phyloP scores from a whole-genome alignment of 768 basidiomycete genomes.

The Porpolomopsis calyptriformis region DNA sequence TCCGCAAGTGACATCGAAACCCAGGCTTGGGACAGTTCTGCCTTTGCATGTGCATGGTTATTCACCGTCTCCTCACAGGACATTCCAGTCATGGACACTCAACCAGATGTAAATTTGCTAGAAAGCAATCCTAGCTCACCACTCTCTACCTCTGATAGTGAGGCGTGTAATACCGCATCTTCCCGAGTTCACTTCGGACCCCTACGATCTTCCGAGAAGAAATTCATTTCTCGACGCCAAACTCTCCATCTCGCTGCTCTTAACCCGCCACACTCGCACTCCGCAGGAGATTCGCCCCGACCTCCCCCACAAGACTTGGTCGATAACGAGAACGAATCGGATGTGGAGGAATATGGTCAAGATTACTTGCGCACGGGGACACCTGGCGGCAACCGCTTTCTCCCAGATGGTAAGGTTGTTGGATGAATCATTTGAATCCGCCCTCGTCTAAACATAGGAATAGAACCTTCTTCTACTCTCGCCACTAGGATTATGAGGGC shows the following conservation, averaged over 20 bases:
- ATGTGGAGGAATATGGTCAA: conserved; percentile 14
- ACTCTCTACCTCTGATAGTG: conserved; percentile 26
- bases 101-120: background rate
- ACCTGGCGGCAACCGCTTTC: conserved; percentile 34
- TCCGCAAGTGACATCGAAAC: background rate
- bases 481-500: conserved; percentile 59
- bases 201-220: conserved; percentile 44
- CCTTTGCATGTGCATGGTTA: background rate
- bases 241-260: conserved; percentile 16
- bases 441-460: conserved; percentile 7
- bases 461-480: conserved; percentile 60
- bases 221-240: conserved; percentile 26
- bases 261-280: conserved; percentile 33
- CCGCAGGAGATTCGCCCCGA: conserved; percentile 25
- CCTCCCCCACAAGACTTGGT: conserved; percentile 15
- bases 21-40: background rate
- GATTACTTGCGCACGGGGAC: conserved; percentile 33
- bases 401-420: conserved; percentile 36
- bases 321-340: conserved; percentile 16
- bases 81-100: background rate
- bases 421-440: conserved; percentile 4
- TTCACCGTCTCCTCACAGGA: background rate
- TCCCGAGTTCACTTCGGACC: conserved; percentile 42
- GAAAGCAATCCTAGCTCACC: background rate
- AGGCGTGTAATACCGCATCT: conserved; percentile 32